These are phyloP conservation scores for Sporothrix pseudoabietina DNA, from an alignment of 2,329 filamentous ascomycete species.

Conservation along the genomic window DNA sequence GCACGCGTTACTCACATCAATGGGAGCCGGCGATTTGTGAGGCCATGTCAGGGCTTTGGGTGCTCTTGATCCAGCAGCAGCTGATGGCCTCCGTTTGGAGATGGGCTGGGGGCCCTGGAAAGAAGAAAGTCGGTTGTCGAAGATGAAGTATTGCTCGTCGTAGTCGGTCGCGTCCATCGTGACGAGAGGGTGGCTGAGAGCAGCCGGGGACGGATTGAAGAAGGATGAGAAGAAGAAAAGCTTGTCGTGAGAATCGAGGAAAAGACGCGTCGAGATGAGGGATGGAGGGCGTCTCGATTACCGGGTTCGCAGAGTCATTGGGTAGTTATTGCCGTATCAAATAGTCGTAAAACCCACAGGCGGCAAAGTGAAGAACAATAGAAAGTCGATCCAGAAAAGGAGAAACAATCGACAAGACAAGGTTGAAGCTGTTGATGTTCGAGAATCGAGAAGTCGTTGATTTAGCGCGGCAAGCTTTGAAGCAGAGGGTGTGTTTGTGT, in stretches of 20 bases:
- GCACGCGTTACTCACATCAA: constrained; percentile 55
- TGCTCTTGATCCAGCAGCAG: constrained; percentile 59
- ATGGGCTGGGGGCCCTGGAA: constrained; percentile 69
- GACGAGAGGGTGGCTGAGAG: neutral
- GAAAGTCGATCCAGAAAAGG: neutral
- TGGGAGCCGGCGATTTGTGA: constrained; percentile 66
- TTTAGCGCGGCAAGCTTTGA: constrained; percentile 16
- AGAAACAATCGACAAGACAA: constrained; percentile 12
- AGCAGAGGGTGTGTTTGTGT: constrained; percentile 16
- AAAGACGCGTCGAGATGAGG: constrained; percentile 24
- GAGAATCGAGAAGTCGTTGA: constrained; percentile 8
- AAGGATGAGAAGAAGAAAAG: neutral
- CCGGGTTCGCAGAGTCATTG: constrained; percentile 11
- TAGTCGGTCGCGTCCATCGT: constrained; percentile 41
- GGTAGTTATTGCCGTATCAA: neutral
- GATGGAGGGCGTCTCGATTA: neutral
- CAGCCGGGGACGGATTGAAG: neutral
- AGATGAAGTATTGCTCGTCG: constrained; percentile 60
- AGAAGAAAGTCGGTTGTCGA: constrained; percentile 75
- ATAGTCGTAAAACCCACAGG: neutral
- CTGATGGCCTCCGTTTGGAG: constrained; percentile 70
- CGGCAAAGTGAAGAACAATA: neutral
- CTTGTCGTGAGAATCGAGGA: neutral
- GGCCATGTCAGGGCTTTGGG: constrained; percentile 72
- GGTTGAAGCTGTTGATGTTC: constrained; percentile 24